Evolutionary conservation across 352 stramenopile species (phyloP), one percentile per base, ranked within the genome.

Genomic region (Pythium chondricola): DNA sequence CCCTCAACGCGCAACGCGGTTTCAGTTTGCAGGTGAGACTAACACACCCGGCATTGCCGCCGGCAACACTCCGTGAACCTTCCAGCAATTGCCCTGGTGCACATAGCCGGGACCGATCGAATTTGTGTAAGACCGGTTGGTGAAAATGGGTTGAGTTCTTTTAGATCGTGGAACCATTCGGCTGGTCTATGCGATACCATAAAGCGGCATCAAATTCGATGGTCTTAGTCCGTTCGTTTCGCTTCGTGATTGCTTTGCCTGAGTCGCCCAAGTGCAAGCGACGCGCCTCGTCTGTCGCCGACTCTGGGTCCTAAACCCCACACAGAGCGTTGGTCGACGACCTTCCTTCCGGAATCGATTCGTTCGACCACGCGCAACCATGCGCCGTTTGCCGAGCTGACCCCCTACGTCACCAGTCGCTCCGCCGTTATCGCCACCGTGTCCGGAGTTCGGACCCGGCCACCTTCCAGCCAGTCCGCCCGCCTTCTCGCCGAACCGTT

Each of bases 21-120:
- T 56, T 39, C 43, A 40, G 43, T 37, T 17, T 24, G 38, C 41
- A 32, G 9, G 6, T 32, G 24, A 24, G 2, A 11, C 29, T 2
- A 18, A 42, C 41, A 45, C 41, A 33, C 49, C 33, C 21, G 40
- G 41, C n/a, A n/a, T n/a, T n/a, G n/a, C 16, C 41, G 18, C 17
- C 40, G 21, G 49, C 40, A 55, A 56, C 48, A 33, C 39, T 49
- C 40, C 29, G 10, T 48, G 49, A 57, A 57, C 30, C 44, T 57
- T 57, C 49, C 49, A 35, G 49, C 49, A 57, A 57, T 40, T 57
- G 49, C 49, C 24, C 17, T 29, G 24, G 25, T 30, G 40, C 32
- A 7, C 46, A 53, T 21, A 53, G 45, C 44, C n/a, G 25, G 13
- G 27, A 18, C 36, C n/a, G 13, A 8, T 8, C 8, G 29, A 33